Conservation (phyloP, 495 filamentous ascomycete genomes). For the Penicillium riverlandense region DNA sequence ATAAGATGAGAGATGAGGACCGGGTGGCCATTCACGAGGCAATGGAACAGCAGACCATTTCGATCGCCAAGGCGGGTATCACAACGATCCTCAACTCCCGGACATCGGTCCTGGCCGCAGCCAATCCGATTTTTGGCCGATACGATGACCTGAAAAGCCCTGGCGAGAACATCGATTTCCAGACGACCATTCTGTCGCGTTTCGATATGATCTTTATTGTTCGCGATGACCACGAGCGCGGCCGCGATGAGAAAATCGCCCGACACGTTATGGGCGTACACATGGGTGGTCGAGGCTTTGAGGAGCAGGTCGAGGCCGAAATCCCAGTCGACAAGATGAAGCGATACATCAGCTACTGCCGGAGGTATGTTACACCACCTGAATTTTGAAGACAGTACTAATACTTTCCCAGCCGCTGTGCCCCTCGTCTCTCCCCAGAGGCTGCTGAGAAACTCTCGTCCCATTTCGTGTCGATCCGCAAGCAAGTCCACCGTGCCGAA, state of each 20-base stretch:
- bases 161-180: conserved; percentile 99
- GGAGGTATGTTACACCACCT: conserved; percentile 55
- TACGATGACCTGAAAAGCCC: conserved; percentile 98
- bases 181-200: conserved; percentile 95
- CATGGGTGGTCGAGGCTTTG: conserved; percentile 81
- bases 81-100: conserved; percentile 97
- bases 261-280: conserved; percentile 97
- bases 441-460: conserved; percentile 95
- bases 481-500: conserved; percentile 88
- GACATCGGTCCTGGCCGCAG: conserved; percentile 91
- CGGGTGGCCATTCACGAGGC: conserved; percentile 99
- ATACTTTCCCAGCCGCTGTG: conserved; percentile 62
- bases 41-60: conserved; percentile 99
- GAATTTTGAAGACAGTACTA: conserved; percentile 16
- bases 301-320: conserved; percentile 78
- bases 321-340: conserved; percentile 95
- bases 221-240: conserved; percentile 86
- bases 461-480: conserved; percentile 94
- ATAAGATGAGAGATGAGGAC: conserved; percentile 99
- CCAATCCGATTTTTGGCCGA: conserved; percentile 94
- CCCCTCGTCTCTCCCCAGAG: conserved; percentile 83
- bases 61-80: conserved; percentile 97
- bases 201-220: conserved; percentile 99
- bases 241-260: conserved; percentile 86
- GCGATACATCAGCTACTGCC: conserved; percentile 96